These are phyloP conservation scores for Dryadomyces quercivorus DNA, from an alignment of 2,329 filamentous ascomycete species.

Conservation along the genomic window DNA sequence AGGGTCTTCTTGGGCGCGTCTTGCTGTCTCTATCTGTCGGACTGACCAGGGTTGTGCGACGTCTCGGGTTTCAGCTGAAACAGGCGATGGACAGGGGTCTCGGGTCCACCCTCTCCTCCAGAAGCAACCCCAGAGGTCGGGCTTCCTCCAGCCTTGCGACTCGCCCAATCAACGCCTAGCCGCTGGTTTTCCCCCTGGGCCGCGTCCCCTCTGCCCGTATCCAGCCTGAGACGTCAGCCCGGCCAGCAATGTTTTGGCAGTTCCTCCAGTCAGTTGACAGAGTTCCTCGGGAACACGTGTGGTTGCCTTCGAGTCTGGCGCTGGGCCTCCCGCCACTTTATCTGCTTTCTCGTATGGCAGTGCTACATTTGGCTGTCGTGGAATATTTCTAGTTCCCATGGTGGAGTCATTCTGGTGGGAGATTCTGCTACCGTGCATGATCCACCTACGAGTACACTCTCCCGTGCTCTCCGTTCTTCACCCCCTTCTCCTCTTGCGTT, in stretches of 20 bases:
- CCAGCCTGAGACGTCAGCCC: background rate
- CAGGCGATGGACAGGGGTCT: constrained; percentile 16
- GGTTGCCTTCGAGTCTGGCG: background rate
- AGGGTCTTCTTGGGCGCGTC: too few species aligned
- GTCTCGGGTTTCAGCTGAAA: constrained; percentile 35
- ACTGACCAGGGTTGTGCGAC: constrained; percentile 16
- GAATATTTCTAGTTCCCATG: background rate
- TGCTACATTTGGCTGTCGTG: background rate
- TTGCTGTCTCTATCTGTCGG: too few species aligned
- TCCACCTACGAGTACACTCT: background rate
- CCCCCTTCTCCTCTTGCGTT: constrained; percentile 7
- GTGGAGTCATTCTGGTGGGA: background rate
- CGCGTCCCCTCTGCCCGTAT: background rate
- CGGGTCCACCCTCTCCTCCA: background rate
- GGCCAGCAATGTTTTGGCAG: background rate
- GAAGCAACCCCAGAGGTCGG: background rate
- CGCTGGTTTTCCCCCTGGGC: too few species aligned
- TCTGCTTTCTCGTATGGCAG: background rate
- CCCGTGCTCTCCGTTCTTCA: constrained; percentile 5
- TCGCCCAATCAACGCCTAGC: background rate
- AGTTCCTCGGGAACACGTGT: background rate
- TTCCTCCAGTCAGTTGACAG: background rate
- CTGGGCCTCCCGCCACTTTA: background rate
- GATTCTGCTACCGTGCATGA: background rate
- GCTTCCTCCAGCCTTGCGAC: background rate